These are phyloP conservation scores for Lanmaoa rubissima DNA, from an alignment of 768 basidiomycete genomes.

Conservation along the genomic window DNA sequence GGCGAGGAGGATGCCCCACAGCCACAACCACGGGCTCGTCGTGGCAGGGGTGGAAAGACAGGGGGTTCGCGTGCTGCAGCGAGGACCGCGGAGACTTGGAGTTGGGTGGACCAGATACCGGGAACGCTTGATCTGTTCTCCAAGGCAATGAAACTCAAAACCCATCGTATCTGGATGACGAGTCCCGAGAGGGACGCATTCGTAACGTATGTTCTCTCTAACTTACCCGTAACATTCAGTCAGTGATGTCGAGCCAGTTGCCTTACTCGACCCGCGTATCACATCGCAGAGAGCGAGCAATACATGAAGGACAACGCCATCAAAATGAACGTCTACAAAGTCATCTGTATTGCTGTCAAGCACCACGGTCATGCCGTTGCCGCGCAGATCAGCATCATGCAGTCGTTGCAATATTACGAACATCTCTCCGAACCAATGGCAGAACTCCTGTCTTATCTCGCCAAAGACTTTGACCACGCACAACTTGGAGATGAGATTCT, in stretches of 20 bases:
- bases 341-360: conserved; percentile 90
- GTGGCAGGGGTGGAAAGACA: conserved; percentile 60
- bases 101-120: conserved; percentile 79
- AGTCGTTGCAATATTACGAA: conserved; percentile 89
- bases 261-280: conserved; percentile 84
- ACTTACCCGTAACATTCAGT: not conserved
- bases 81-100: conserved; percentile 54
- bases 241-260: conserved; percentile 50
- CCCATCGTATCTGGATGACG: conserved; percentile 87
- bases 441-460: conserved; percentile 75
- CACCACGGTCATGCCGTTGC: conserved; percentile 80
- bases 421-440: conserved; percentile 95
- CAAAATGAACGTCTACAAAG: conserved; percentile 75
- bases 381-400: conserved; percentile 88
- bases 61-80: conserved; percentile 38
- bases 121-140: conserved; percentile 65
- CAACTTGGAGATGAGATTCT: conserved; percentile 92
- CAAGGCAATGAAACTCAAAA: conserved; percentile 64
- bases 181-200: conserved; percentile 84
- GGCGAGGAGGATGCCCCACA: conserved; percentile 46
- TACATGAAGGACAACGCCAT: conserved; percentile 83
- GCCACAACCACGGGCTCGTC: conserved; percentile 48
- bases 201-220: conserved; percentile 47
- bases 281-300: conserved; percentile 78
- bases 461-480: conserved; percentile 82